Evolutionary conservation across 805 yeast species (phyloP), one percentile per base, ranked within the genome.

Genomic region (Isabelozyma gotoi): DNA sequence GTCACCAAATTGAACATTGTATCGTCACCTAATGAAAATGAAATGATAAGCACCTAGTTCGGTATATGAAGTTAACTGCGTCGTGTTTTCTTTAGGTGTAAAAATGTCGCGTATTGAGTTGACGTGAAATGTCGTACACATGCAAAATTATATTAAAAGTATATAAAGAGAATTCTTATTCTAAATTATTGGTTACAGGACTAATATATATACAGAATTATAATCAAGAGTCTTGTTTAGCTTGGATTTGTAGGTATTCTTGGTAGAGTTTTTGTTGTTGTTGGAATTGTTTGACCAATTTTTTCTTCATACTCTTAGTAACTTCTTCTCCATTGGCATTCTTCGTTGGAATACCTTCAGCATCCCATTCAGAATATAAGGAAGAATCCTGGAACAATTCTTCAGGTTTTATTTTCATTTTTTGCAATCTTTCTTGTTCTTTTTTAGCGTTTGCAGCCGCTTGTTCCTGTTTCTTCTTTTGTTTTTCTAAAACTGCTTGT

Each of bases 251-350:
- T 24, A 66, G 52, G 48, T 79, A 89, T 57, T 85, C 89, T 20
- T 83, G 82, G 61, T 90, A 81, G 31, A 91, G 74, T 72, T 90
- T 90, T 59, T 82, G 82, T 63, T 94, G 99, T 38, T 77, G 83
- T 42, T 84, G 88, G 64, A 80, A 82, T 57, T 76, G 84, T 68
- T 94, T 94, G 48, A 71, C 65, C 52, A 94, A 71, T 68, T 92
- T 92, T 78, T 94, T 94, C 47, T 73, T 72, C 69, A 84, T 81
- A 62, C 96, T 87, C 71, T 94, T 94, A 33, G 94, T 77, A 5
- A 94, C 76, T 50, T 86, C 94, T 52, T 82, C 88, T 10, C 98
- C 98, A 7, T 79, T 80, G 27, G 70, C 74, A 50, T 84, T 88
- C 58, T 81, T 82, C 0, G 82, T 74, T 15, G 99, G 99, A 14